Evolutionary conservation across 306 rosid genomes (phyloP), one percentile per base, ranked within the genome.

Genomic region (Fagus sylvatica): DNA sequence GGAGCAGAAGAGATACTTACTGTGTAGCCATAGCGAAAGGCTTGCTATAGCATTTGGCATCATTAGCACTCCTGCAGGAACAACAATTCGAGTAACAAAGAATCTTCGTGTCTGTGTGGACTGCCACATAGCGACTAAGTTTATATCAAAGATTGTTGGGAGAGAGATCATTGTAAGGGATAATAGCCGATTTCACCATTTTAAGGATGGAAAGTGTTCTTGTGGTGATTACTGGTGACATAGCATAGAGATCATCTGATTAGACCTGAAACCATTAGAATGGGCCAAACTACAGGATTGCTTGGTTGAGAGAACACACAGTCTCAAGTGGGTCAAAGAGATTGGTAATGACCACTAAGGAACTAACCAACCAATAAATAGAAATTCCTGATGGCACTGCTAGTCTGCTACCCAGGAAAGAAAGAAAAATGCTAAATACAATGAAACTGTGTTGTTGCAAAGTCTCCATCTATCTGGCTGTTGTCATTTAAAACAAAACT

Each of bases 41-140:
- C 93, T 94, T 48, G 98, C 98, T 64, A 85, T 92, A 71, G 97
- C 86, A 78, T 94, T 87, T 75, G 98, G 98, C 73, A 89, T 91
- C 79, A 87, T 92, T 55, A 90, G 91, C 86, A 89, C 97, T 42
- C 81, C 97, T 13, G 81, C 96, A 0, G 97, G 96, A 53, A 81
- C 85, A 55, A 88, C 93, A 46, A 89, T 94, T 81, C 89, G 96
- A 7, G 84, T 90, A 6, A 90, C 91, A 32, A 92, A 94, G 90
- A 94, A 94, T 69, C 85, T 92, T 33, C 83, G 97, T 39, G 88
- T 92, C 32, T 94, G 98, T 49, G 70, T 65, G 69, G 97, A 94
- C 61, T 90, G 97, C 78, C 98, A 94, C 70, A 80, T 86, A 0
- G 97, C 94, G 48, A 90, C 84, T 6, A 94, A 94, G 71, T 81